Evolutionary conservation across 257 asterid genomes (phyloP).

Genomic region (Capsicum chinense): DNA sequence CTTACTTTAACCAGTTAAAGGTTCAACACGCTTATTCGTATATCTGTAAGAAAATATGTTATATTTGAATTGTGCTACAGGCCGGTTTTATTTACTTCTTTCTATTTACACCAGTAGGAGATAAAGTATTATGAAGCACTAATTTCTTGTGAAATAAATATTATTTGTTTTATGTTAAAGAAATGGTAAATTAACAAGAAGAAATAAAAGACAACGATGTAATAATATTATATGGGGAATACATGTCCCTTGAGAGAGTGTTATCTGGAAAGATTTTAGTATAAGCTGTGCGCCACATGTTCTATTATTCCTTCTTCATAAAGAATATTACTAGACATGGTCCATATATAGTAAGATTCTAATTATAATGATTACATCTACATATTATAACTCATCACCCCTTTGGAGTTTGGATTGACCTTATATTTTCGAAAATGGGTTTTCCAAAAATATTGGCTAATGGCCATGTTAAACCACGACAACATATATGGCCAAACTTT

Average conservation of each 20-base stretch:
- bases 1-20: too few species aligned
- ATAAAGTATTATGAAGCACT: not conserved
- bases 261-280: not conserved
- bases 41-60: too few species aligned
- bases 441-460: not conserved
- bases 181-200: not conserved
- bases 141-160: not conserved
- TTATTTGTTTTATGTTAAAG: not conserved
- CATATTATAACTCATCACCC: not conserved
- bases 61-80: too few species aligned
- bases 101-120: not conserved
- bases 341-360: not conserved
- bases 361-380: conserved; percentile 3
- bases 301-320: conserved; percentile 4
- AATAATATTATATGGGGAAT: not conserved
- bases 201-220: not conserved
- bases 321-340: conserved; percentile 17
- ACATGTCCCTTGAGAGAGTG: not conserved
- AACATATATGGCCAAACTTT: too few species aligned
- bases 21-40: too few species aligned
- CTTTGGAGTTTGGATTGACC: not conserved
- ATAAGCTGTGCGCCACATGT: conserved; percentile 35
- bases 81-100: not conserved
- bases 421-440: not conserved
- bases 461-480: not conserved